Evolutionary conservation across 2,329 filamentous ascomycete genomes (phyloP), one percentile per base, ranked within the genome.

Genomic region (Colletotrichum higginsianum): DNA sequence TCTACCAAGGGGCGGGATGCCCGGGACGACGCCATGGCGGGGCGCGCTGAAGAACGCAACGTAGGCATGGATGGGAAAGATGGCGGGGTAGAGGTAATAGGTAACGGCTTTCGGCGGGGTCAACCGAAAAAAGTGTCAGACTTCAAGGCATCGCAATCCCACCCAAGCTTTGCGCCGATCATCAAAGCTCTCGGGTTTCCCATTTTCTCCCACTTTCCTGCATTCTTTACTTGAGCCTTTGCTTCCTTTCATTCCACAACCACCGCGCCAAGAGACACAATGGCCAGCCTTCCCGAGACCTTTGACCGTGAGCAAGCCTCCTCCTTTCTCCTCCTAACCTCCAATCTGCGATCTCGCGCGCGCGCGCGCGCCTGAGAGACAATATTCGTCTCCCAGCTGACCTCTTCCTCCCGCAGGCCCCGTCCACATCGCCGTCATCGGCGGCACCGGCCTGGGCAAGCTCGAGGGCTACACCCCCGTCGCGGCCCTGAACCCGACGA

Each of bases 371-470:
- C 62, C 56, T 18, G 5, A 68, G 40, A 44, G n/a, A 40, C 40
- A n/a, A 58, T 26, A 52, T 18, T 11, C 35, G 35, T 38, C 35
- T 16, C 18, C 13, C 30, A 30, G 8, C 65, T 61, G 40, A 72
- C 69, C 46, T 60, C 26, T 35, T 46, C 2, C 26, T 47, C 61
- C 35, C 21, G 42, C 71, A 93, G 91, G 87, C 65, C 89, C 91
- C 65, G 91, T 97, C 78, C 90, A 91, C 76, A 96, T 98, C 79
- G 96, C 93, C 80, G 93, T 97, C 66, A 95, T 98, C 76, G 95
- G 95, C 82, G 96, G 96, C 77, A 99, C 96, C 49, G 96, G 96
- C 66, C 92, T 99, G 74, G 91, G 93, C 81, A 91, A 94, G 76
- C 92, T 99, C 75, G 92, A 94, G 38, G 92, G 93, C 83, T 98